Evolutionary conservation across 495 filamentous ascomycete species (phyloP), one percentile per base, ranked within the genome.

Genomic region (Hyphodiscus hymeniophilus): DNA sequence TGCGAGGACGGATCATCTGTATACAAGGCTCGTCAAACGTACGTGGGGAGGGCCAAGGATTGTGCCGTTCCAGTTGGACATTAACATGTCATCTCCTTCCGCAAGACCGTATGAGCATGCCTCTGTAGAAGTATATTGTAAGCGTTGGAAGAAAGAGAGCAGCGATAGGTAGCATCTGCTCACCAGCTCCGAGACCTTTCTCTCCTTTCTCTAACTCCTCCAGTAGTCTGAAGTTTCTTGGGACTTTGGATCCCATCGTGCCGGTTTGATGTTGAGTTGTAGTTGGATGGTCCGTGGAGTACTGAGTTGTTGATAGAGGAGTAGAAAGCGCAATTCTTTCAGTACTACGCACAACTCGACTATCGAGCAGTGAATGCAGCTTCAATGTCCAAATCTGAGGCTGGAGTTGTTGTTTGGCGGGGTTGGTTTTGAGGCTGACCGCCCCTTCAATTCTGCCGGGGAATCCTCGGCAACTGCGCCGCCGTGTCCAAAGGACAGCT

Each of bases 151-250:
- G 16, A 10, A 12, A 20, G 12, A 5, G 31, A 16, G 13, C 2
- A 41, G 17, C 38, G 32, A 45, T n/a, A n/a, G 31, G 6, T 46
- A 42, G 11, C 24, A 48, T 11, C 16, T 31, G 42, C 65, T 44
- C 63, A 95, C 91, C 91, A 69, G 91, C 89, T 58, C 94, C 90
- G 41, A 91, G 72, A 36, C 94, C 92, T 66, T 97, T 98, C 73
- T 98, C 92, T 54, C 92, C 92, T 72, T 96, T 97, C 73, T 98
- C 92, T 2, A 98, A 76, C 80, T 98, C 92, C 63, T 95, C 94
- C 16, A 98, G 77, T 55, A 98, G 79, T 56, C 90, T 79, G 62
- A 98, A 98, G 68, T 97, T 97, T 59, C 92, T 76, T 32, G 92
- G 92, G 28, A 98, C 76, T 60, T 94, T 94, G 31, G 92, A 87